Base-by-base conservation (phyloP, 2,329 filamentous ascomycete genomes). In the Clonostachys rosea region DNA sequence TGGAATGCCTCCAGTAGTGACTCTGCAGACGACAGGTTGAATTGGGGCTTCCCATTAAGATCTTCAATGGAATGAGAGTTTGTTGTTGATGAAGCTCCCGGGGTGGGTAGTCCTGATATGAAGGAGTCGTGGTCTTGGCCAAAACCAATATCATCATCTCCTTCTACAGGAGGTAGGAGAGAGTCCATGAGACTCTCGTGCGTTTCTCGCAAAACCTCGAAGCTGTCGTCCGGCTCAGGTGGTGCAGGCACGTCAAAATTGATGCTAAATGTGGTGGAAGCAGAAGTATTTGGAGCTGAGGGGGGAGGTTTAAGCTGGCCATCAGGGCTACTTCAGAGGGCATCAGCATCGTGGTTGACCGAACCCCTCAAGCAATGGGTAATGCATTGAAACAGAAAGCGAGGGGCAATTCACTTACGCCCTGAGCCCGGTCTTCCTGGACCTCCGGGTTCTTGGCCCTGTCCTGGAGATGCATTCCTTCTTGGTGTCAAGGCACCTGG, bases 21-120 rank as follows among this genome's bases (percentile, higher is more conserved):
- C 35, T 68, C 61, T 5, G 77, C 77, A n/a, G 74, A 78, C 45
- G 75, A 69, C 6, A 79, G 67, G 59, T 79, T 79, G 61, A 80
- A 80, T 54, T 72, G 71, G 0, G 76, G 76, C 47, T 73, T 74
- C 14, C 75, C 66, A 11, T 69, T 67, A 5, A 76, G 54, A 34
- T 61, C 66, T 18, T 66, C 62, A 34, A 72, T 60, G 3, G 65
- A 59, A 48, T 64, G 57, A 33, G 62, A 57, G 48, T 56, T 47
- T 6, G 48, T 41, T 4, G 67, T 55, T 7, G 67, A 56, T 1
- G 54, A 59, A 3, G 57, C 55, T 2, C 59, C 47, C 2, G 64
- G 55, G 3, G 63, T 62, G 5, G 61, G 58, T 11, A 59, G 47
- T 12, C 24, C 24, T 30, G 24, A 30, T 30, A 18, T 18, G 14